Evolutionary conservation across 2,329 filamentous ascomycete species (phyloP).

Genomic region (Aspergillus ustus): DNA sequence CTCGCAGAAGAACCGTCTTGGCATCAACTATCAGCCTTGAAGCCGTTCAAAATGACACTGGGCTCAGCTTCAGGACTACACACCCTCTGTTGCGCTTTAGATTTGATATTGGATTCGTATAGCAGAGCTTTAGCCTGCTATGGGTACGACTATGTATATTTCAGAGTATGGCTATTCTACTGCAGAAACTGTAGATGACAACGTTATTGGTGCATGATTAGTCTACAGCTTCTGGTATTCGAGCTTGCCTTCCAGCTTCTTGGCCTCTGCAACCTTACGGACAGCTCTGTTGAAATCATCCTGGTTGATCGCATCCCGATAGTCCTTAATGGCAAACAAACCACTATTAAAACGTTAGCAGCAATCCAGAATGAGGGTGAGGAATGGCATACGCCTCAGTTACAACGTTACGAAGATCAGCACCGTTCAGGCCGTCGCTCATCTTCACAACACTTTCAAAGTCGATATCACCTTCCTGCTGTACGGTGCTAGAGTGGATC

Average conservation of each 20-base stretch:
- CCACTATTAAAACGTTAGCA: slow-evolving; percentile 61
- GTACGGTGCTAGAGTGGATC: slow-evolving; percentile 87
- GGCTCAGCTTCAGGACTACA: not conserved
- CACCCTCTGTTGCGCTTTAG: not conserved
- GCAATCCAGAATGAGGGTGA: not conserved
- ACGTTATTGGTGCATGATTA: slow-evolving; percentile 4
- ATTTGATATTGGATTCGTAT: not conserved
- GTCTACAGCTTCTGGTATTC: slow-evolving; percentile 92
- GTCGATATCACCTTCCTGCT: slow-evolving; percentile 92
- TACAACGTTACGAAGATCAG: slow-evolving; percentile 95
- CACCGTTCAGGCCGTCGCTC: slow-evolving; percentile 97
- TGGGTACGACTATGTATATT: not conserved
- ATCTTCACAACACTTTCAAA: slow-evolving; percentile 99
- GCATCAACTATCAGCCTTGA: slow-evolving; percentile 4
- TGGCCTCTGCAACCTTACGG: slow-evolving; percentile 92
- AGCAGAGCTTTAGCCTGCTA: not conserved
- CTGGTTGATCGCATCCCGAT: slow-evolving; percentile 93
- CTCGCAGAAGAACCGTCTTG: slow-evolving; percentile 14
- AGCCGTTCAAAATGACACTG: not conserved
- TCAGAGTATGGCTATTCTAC: slow-evolving; percentile 22
- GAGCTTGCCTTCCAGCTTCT: slow-evolving; percentile 98
- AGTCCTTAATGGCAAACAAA: slow-evolving; percentile 97
- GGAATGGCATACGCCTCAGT: slow-evolving; percentile 83
- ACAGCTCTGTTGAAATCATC: slow-evolving; percentile 99
- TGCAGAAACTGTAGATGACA: slow-evolving; percentile 25